A percentile compares a stretch with the other conserved stretches of the same genome.
Conservation (phyloP, 163 green algal species). For the Chlorella variabilis region DNA sequence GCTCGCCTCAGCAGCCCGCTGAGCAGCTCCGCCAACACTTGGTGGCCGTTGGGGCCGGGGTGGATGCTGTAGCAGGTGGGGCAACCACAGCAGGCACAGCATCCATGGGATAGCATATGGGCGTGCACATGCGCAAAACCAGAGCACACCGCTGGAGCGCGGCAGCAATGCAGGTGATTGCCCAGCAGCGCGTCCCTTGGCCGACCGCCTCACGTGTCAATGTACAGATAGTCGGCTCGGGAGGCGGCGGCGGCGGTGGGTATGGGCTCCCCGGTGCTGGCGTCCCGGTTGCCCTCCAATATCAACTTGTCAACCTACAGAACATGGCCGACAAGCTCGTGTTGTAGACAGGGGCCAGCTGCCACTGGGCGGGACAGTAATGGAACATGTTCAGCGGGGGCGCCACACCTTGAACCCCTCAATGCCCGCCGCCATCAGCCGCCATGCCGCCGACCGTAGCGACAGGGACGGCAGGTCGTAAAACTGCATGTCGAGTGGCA, state of each 20-base stretch:
- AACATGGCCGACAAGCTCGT: not conserved
- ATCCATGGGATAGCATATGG: not conserved
- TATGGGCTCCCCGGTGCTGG: conserved; percentile 11
- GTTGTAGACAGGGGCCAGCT: not conserved
- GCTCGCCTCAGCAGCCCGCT: not conserved
- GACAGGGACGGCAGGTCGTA: conserved; percentile 24
- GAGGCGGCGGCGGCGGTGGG: not conserved
- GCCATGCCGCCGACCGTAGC: not conserved
- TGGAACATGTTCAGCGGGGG: no score
- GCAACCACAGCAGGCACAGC: not conserved
- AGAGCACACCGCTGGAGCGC: not conserved
- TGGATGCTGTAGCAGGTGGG: conserved; percentile 19
- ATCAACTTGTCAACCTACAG: conserved; percentile 16
- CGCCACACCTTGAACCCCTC: conserved; percentile 20
- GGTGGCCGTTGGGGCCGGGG: conserved; percentile 1
- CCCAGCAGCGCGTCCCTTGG: no score
- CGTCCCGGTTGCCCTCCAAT: not conserved
- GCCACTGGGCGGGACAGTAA: no score
- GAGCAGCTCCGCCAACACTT: conserved; percentile 12
- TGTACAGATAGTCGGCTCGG: not conserved
- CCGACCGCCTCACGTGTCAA: conserved; percentile 6
- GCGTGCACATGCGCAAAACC: not conserved
- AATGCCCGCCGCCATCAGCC: conserved; percentile 8
- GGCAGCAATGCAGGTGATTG: no score
- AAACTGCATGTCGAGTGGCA: not conserved